phyloP scores from a whole-genome alignment of 345 rosid genomes.

The Nephelium lappaceum region DNA sequence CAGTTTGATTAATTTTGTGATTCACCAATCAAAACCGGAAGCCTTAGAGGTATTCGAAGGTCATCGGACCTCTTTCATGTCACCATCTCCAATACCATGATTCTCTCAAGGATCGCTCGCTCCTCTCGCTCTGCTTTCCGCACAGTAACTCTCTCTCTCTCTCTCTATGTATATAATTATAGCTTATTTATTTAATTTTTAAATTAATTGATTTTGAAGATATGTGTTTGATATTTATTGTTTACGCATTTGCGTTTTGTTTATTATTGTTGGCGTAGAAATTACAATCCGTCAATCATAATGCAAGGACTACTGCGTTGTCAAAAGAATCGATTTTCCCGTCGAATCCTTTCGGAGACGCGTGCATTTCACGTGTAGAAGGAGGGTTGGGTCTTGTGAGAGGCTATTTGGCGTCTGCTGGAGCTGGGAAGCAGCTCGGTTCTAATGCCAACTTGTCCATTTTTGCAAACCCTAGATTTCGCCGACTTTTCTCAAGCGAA shows the following conservation, averaged over 20 bases:
- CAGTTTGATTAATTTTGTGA: neutral
- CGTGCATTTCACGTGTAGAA: conserved; percentile 25
- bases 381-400: conserved; percentile 33
- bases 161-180: neutral
- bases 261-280: conserved; percentile 25
- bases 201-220: neutral
- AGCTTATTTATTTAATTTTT: neutral
- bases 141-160: neutral
- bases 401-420: conserved; percentile 33
- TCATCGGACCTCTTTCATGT: conserved; percentile 12
- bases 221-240: neutral
- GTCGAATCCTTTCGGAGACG: neutral
- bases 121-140: conserved; percentile 27
- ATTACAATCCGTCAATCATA: conserved; percentile 10
- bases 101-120: conserved; percentile 36
- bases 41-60: neutral
- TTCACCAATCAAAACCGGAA: neutral
- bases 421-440: conserved; percentile 37
- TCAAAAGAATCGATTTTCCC: conserved; percentile 8
- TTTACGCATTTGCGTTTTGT: neutral
- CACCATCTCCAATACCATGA: conserved; percentile 21
- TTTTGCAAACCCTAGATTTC: conserved; percentile 37
- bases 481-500: conserved; percentile 37
- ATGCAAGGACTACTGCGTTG: conserved; percentile 20
- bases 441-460: conserved; percentile 21